Percentiles rank a stretch among this genome's conserved stretches.
phyloP scores from a whole-genome alignment of 2,329 filamentous ascomycete species.

The Penicillium sp. region DNA sequence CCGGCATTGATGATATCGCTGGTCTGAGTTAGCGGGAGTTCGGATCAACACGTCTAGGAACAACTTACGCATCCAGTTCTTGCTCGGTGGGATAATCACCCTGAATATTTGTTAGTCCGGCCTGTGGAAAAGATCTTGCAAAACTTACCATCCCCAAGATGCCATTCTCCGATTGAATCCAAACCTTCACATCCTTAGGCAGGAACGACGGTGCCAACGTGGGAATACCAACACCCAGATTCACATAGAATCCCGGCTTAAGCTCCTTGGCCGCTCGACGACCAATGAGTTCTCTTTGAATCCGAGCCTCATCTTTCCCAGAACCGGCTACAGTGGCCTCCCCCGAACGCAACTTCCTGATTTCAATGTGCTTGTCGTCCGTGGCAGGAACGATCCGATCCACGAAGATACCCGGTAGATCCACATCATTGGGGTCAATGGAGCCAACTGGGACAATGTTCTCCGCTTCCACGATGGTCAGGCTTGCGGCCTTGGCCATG shows the following conservation, averaged over 20 bases:
- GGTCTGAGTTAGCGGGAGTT: not conserved
- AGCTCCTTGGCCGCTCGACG: slow-evolving; percentile 75
- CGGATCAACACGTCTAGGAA: not conserved
- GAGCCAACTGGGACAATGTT: slow-evolving; percentile 73
- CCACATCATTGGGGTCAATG: slow-evolving; percentile 70
- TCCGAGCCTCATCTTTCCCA: slow-evolving; percentile 31
- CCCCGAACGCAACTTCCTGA: slow-evolving; percentile 56
- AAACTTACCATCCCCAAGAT: slow-evolving; percentile 65
- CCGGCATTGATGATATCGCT: slow-evolving; percentile 79
- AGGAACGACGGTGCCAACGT: slow-evolving; percentile 79
- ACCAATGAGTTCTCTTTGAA: slow-evolving; percentile 62
- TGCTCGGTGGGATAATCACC: slow-evolving; percentile 73
- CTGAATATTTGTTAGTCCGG: slow-evolving; percentile 16
- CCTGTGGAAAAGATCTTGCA: slow-evolving; percentile 10
- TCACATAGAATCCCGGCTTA: slow-evolving; percentile 53
- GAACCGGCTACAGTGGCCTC: slow-evolving; percentile 37
- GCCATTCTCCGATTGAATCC: slow-evolving; percentile 84
- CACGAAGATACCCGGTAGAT: slow-evolving; percentile 79
- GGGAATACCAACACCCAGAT: slow-evolving; percentile 57
- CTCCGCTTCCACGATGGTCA: slow-evolving; percentile 82
- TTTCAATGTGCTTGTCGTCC: slow-evolving; percentile 68
- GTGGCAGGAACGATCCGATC: slow-evolving; percentile 76
- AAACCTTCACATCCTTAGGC: slow-evolving; percentile 66
- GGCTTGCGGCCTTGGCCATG: slow-evolving; percentile 75
- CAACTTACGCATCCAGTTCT: slow-evolving; percentile 60